Base-by-base conservation (phyloP, 257 asterid genomes). In the Plantago ovata region DNA sequence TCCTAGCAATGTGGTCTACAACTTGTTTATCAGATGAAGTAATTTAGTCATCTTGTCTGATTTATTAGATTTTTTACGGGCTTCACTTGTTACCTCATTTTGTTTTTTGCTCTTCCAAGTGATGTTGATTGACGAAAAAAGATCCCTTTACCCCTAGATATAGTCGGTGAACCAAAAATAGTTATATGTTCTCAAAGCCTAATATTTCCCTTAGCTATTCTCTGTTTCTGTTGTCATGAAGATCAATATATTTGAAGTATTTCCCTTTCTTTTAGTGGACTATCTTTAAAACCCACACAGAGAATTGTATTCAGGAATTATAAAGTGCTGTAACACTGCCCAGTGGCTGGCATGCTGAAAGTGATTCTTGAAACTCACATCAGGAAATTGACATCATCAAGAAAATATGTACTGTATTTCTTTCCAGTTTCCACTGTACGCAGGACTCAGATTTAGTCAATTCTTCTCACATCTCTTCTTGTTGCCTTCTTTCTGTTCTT, bases 1-100 rank as follows among this genome's bases (percentile, higher is more conserved):
- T 66, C 12, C 36, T 21, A 33, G 12, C 47, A 38, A 24, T 8
- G 32, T 64, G 38, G 44, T 56, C 55, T 21, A 11, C 32, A 40
- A 46, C 69, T 52, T 61, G 58, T 19, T 57, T 42, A 59, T 24
- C 58, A 32, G 58, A 44, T 53, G 58, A 53, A 20, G 43, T 58
- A 18, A 54, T 43, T 46, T 53, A 49, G 48, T 48, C 19, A 33
- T 49, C 22, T 18, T 53, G 61, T 43, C 16, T 11, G 21, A 13
- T 50, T 50, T 50, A 50, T n/a, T 50, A 41, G 41, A 48, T 56
- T 24, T 22, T 12, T 47, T 42, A 39, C 11, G 18, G 61, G 48
- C 43, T n/a, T 3, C 9, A 13, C 41, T 1, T 16, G 3, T 15
- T 19, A 20, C 54, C 12, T 13, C 32, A 0, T 20, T 42, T 11